phyloP scores from a whole-genome alignment of 495 filamentous ascomycete genomes.

The Trichodelitschia bisporula region DNA sequence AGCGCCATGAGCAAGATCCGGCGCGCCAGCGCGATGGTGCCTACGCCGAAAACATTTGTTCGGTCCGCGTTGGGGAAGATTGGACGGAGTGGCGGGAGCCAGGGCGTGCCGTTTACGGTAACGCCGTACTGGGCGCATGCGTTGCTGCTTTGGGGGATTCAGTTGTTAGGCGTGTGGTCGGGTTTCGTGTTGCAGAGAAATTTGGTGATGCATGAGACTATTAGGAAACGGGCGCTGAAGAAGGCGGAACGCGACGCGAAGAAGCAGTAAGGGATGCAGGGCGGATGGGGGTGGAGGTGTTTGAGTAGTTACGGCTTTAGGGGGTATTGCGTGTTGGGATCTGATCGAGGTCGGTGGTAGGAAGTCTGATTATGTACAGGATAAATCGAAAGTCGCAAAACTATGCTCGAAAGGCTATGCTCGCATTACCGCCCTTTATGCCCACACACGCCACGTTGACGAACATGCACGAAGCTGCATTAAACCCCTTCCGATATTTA shows the following conservation, averaged over 20 bases:
- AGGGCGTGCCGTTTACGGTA: slow-evolving; percentile 50
- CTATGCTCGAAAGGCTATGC: too few relatives aligned
- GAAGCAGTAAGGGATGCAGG: too few relatives aligned
- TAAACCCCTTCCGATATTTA: too few relatives aligned
- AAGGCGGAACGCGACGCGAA: slow-evolving; percentile 69
- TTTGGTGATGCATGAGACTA: slow-evolving; percentile 57
- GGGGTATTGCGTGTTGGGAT: too few relatives aligned
- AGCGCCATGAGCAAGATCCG: slow-evolving; percentile 92
- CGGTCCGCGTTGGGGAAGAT: slow-evolving; percentile 55
- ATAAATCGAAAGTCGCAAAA: too few relatives aligned
- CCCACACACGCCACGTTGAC: too few relatives aligned
- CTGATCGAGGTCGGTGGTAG: too few relatives aligned
- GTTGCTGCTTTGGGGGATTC: slow-evolving; percentile 62
- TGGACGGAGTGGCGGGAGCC: slow-evolving; percentile 42
- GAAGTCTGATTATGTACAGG: too few relatives aligned
- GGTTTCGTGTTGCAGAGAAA: slow-evolving; percentile 45
- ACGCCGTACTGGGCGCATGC: slow-evolving; percentile 88
- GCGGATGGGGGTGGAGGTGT: too few relatives aligned
- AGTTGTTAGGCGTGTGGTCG: slow-evolving; percentile 45
- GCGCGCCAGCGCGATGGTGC: slow-evolving; percentile 46
- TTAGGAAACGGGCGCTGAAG: slow-evolving; percentile 66
- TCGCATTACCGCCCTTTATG: too few relatives aligned
- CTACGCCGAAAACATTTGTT: slow-evolving; percentile 64
- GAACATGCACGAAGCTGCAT: too few relatives aligned
- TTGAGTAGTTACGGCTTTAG: too few relatives aligned